These are phyloP conservation scores for Thermothelomyces thermophilus DNA, from an alignment of 2,329 filamentous ascomycete genomes.

Conservation along the genomic window DNA sequence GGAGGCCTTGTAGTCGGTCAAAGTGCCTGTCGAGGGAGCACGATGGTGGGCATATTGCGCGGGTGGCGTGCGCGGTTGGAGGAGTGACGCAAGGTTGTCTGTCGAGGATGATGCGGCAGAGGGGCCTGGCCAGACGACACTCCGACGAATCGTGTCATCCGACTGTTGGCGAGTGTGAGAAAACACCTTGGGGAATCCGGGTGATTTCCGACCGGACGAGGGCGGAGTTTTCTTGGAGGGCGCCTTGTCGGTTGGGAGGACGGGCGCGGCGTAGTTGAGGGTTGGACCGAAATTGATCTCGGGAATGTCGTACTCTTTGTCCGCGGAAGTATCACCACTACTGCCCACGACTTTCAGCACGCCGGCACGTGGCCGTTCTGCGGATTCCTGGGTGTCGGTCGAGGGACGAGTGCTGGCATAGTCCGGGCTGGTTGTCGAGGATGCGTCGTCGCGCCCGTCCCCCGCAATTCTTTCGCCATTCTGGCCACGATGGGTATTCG, in stretches of 20 bases:
- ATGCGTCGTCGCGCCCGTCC: constrained; percentile 54
- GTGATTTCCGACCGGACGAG: constrained; percentile 22
- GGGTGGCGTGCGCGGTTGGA: constrained; percentile 65
- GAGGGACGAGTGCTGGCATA: constrained; percentile 66
- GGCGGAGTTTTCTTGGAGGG: constrained; percentile 22
- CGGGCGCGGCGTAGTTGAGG: constrained; percentile 49
- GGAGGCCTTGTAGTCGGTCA: constrained; percentile 33
- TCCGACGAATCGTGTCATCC: constrained; percentile 53
- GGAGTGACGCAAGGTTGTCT: constrained; percentile 58
- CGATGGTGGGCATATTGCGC: constrained; percentile 55
- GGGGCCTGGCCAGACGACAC: constrained; percentile 70
- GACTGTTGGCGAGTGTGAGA: constrained; percentile 42
- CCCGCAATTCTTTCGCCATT: constrained; percentile 34
- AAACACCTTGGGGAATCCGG: constrained; percentile 22
- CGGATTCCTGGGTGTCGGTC: constrained; percentile 42
- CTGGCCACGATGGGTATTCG: constrained; percentile 29
- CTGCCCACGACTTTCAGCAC: constrained; percentile 71
- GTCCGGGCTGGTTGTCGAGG: constrained; percentile 62
- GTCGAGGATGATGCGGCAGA: constrained; percentile 41
- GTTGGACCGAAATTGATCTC: constrained; percentile 83
- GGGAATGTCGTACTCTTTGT: constrained; percentile 53
- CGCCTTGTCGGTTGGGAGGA: constrained; percentile 30
- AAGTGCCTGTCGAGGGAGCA: constrained; percentile 47
- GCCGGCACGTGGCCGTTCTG: constrained; percentile 68
- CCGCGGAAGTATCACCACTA: constrained; percentile 23